Percentiles rank a stretch among this genome's conserved stretches.
Conservation (phyloP, 768 basidiomycete genomes). For the Leucocoprinus sp. region DNA sequence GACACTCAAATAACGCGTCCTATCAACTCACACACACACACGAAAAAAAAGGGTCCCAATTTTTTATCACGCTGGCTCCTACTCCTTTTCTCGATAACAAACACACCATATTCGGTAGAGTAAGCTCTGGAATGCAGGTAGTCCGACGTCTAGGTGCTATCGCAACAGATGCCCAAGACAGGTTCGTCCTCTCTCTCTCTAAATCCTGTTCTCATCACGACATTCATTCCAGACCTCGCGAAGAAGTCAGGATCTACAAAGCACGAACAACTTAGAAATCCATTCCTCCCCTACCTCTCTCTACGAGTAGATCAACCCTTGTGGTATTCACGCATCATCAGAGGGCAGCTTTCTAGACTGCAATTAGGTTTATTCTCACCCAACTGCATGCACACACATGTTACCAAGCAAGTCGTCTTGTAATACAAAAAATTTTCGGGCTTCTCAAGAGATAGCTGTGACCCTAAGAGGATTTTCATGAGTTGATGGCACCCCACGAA, state of each 20-base stretch:
- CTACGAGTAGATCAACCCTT: too few relatives aligned
- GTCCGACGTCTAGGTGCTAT: slow-evolving; percentile 89
- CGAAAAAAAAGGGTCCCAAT: slow-evolving; percentile 89
- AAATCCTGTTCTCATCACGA: slow-evolving; percentile 5
- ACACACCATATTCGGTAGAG: slow-evolving; percentile 88
- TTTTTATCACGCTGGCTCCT: slow-evolving; percentile 81
- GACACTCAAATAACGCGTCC: slow-evolving; percentile 16
- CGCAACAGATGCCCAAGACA: slow-evolving; percentile 80
- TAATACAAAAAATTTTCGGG: too few relatives aligned
- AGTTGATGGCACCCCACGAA: too few relatives aligned
- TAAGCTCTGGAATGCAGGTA: slow-evolving; percentile 86
- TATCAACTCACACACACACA: slow-evolving; percentile 21
- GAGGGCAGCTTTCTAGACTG: too few relatives aligned
- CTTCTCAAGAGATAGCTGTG: too few relatives aligned
- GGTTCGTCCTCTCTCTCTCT: slow-evolving; percentile 35
- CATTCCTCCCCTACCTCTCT: too few relatives aligned
- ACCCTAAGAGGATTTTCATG: too few relatives aligned
- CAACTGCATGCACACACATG: too few relatives aligned
- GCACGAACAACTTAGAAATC: slow-evolving; percentile 37
- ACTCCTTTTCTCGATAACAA: slow-evolving; percentile 82
- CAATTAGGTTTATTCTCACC: too few relatives aligned
- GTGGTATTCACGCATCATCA: too few relatives aligned
- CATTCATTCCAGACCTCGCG: slow-evolving; percentile 46
- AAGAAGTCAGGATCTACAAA: slow-evolving; percentile 89
- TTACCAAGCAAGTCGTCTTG: too few relatives aligned